Base-by-base conservation (phyloP, 495 filamentous ascomycete species). In the Aspergillus sclerotiicarbonarius region DNA sequence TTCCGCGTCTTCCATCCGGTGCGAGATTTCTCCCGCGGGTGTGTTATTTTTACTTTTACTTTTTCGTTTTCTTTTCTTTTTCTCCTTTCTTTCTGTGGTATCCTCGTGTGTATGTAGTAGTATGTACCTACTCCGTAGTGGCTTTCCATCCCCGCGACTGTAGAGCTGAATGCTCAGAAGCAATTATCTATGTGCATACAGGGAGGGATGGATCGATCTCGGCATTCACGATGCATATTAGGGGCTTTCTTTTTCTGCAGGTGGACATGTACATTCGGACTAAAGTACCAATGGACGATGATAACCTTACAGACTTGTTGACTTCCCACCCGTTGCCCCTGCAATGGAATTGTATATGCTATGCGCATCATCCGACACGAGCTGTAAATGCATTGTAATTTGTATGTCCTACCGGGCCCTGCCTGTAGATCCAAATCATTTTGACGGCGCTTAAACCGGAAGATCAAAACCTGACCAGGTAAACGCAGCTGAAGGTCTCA, bases 401-500 rank as follows among this genome's bases (percentile, higher is more conserved):
- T n/a, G n/a, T n/a, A n/a, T n/a, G n/a, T n/a, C n/a, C n/a, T n/a
- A n/a, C n/a, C n/a, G n/a, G n/a, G n/a, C n/a, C n/a, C n/a, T n/a
- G n/a, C 2, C 25, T 25, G 25, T 8, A 19, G 29, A 35, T 13
- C 20, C 47, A 49, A 49, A 20, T 25, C 25, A 43, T 48, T 49
- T 57, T 48, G 46, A 57, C 21, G 46, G 59, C 59, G 59, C 59
- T 61, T 57, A 53, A 50, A 53, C 41, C 46, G 51, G 56, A 41
- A 47, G 52, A 59, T 46, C 52, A 52, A 54, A 58, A 29, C 55
- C 54, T 44, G 52, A 30, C 37, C 18, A 31, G 50, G 51, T 49
- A 54, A 59, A 53, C 9, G 39, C 19, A 54, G 33, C 25, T 25
- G 25, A 25, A 25, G 25, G 25, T 39, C 30, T 21, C 30, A 19